phyloP scores from a whole-genome alignment of 2,329 filamentous ascomycete species.

The Fusarium protoensiforme region DNA sequence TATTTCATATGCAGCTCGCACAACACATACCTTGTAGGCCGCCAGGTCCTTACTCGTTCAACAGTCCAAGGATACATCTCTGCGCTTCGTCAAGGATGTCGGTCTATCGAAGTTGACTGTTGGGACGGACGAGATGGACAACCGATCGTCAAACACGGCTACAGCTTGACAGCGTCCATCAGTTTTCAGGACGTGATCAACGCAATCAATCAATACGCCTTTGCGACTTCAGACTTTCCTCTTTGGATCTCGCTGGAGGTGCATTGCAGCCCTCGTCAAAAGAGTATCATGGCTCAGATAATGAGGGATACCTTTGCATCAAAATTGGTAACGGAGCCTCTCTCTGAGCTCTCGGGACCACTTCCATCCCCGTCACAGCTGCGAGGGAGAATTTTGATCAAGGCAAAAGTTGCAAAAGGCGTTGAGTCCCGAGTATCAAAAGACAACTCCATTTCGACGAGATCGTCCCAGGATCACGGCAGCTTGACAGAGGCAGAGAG shows the following conservation, averaged over 20 bases:
- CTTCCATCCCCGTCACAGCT: constrained; percentile 11
- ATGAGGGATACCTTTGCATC: constrained; percentile 15
- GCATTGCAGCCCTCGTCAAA: background rate
- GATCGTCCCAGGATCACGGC: background rate
- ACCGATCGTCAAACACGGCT: constrained; percentile 24
- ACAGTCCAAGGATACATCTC: constrained; percentile 14
- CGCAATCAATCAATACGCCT: background rate
- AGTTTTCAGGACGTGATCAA: constrained; percentile 8
- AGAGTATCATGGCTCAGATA: constrained; percentile 4
- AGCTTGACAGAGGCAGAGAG: background rate
- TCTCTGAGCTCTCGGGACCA: accelerated
- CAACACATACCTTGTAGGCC: constrained; percentile 24
- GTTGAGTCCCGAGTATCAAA: background rate
- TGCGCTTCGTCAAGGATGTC: constrained; percentile 8
- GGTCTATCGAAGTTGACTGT: constrained; percentile 21
- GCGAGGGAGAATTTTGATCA: constrained; percentile 9
- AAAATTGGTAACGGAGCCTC: background rate
- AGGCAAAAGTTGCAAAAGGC: background rate
- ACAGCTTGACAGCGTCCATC: constrained; percentile 21
- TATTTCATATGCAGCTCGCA: constrained; percentile 30
- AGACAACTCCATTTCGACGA: background rate
- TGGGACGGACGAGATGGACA: constrained; percentile 26
- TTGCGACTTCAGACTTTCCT: constrained; percentile 14
- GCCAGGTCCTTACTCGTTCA: constrained; percentile 15
- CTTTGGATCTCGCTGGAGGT: constrained; percentile 22